Evolutionary conservation across 1,284 basidiomycete species (phyloP), one percentile per base, ranked within the genome.

Genomic region (Afroboletus lepidellus): DNA sequence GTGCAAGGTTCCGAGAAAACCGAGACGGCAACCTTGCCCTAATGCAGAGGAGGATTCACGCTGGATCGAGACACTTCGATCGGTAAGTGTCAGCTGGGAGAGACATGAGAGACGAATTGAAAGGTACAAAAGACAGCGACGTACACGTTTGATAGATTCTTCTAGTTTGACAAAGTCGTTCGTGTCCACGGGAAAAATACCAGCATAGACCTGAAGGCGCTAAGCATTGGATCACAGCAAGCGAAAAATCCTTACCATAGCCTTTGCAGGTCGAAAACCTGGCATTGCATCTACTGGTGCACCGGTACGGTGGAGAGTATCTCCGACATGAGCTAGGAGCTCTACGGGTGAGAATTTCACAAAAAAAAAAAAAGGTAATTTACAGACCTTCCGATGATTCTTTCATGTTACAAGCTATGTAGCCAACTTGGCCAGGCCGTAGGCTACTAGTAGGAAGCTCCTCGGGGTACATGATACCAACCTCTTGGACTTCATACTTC

Each of bases 401-500:
- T 70, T 98, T 99, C 96, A 99, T 99, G 65, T 94, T 98, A 71
- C 94, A 98, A 2, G 92, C 81, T 51, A 90, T 82, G 67, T 84
- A 94, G 27, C 94, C 94, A 16, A 98, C 95, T 74, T 98, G 95
- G 3, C 94, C 94, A 44, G 92, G 85, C 46, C 81, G 78, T 48
- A 98, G 72, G 42, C 80, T 78, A 9, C 76, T 75, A 0, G 87
- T 89, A 8, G 85, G 77, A 18, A 85, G 75, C 65, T 96, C 92
- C 61, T 94, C 90, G 1, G 96, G 97, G 66, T 96, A 80, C 80
- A 98, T 88, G 54, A 99, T 83, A 15, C 97, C 97, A 9, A 98
- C 72, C 59, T 98, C 95, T 16, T 87, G 84, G 21, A 99, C 83
- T 55, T 98, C 95, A 70, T 98, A 99, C 62, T 85, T 87, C 69